These are phyloP conservation scores for Claviceps digitariae DNA, from an alignment of 2,329 filamentous ascomycete species.

Conservation along the genomic window DNA sequence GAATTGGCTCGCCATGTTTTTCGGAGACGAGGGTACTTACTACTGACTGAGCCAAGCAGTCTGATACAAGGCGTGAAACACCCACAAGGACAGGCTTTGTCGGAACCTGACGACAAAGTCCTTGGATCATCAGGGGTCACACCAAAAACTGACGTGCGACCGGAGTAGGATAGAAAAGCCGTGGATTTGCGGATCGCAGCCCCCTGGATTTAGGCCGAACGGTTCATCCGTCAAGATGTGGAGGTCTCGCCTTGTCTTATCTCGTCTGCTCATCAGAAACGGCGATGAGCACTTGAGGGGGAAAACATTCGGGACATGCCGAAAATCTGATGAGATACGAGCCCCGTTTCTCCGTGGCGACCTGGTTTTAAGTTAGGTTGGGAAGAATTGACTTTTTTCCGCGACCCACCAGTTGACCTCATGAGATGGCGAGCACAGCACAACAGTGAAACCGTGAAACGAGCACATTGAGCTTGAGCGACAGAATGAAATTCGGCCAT, in stretches of 20 bases:
- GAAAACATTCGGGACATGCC: conserved; percentile 6
- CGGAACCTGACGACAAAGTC: conserved; percentile 5
- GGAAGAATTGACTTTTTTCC: not conserved
- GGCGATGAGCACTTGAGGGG: not conserved
- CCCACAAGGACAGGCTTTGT: conserved; percentile 3
- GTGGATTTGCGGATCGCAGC: not conserved
- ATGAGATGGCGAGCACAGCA: not conserved
- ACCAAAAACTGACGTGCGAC: conserved; percentile 8
- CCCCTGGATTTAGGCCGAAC: conserved; percentile 4
- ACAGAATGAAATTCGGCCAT: not conserved
- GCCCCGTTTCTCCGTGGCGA: not conserved
- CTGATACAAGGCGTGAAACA: conserved; percentile 11
- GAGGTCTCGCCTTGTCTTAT: not conserved
- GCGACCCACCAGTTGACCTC: not conserved
- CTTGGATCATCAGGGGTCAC: conserved; percentile 6
- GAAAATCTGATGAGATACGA: not conserved
- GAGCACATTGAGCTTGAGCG: not conserved
- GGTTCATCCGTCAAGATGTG: not conserved
- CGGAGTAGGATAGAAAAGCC: conserved; percentile 7
- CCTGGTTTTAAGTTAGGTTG: not conserved
- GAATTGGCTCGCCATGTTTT: not conserved
- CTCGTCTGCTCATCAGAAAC: not conserved
- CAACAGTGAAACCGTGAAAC: not conserved
- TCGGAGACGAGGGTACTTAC: not conserved
- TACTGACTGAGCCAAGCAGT: conserved; percentile 1